These are phyloP conservation scores for Wickerhamomyces sp. DNA, from an alignment of 1,139 yeast species.

Conservation along the genomic window DNA sequence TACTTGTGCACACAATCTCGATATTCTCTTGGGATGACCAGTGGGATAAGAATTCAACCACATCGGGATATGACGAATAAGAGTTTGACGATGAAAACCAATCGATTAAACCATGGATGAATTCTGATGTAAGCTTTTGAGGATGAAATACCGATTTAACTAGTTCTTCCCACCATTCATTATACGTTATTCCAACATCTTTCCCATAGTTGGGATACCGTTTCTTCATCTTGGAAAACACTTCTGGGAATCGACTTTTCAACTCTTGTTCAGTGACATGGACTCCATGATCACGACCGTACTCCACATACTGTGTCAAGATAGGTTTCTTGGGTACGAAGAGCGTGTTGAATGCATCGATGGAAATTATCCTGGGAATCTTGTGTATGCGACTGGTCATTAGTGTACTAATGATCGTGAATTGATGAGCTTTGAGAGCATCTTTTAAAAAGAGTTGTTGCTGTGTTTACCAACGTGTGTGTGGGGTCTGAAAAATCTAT, in stretches of 20 bases:
- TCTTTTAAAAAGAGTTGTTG: too few species aligned
- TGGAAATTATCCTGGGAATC: conserved; percentile 47
- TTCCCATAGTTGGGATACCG: conserved; percentile 62
- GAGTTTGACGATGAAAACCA: conserved; percentile 46
- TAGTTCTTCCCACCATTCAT: conserved; percentile 58
- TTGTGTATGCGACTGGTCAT: too few species aligned
- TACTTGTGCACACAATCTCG: conserved; percentile 45
- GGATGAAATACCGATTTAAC: conserved; percentile 39
- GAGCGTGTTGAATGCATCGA: conserved; percentile 65
- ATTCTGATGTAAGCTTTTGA: conserved; percentile 20
- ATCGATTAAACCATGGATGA: conserved; percentile 36
- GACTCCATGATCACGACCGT: conserved; percentile 42
- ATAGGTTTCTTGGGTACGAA: conserved; percentile 55
- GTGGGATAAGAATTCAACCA: conserved; percentile 38
- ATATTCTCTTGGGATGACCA: conserved; percentile 26
- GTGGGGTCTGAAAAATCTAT: too few species aligned
- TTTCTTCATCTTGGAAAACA: conserved; percentile 26
- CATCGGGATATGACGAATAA: conserved; percentile 50
- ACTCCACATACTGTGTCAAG: conserved; percentile 43
- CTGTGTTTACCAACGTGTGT: too few species aligned
- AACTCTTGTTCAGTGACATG: conserved; percentile 30
- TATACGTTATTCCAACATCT: conserved; percentile 26
- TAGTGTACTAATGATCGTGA: too few species aligned
- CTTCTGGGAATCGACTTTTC: conserved; percentile 24
- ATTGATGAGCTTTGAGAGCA: too few species aligned